These are phyloP conservation scores for Colletotrichum phormii DNA, from an alignment of 2,329 filamentous ascomycete genomes.

Conservation along the genomic window DNA sequence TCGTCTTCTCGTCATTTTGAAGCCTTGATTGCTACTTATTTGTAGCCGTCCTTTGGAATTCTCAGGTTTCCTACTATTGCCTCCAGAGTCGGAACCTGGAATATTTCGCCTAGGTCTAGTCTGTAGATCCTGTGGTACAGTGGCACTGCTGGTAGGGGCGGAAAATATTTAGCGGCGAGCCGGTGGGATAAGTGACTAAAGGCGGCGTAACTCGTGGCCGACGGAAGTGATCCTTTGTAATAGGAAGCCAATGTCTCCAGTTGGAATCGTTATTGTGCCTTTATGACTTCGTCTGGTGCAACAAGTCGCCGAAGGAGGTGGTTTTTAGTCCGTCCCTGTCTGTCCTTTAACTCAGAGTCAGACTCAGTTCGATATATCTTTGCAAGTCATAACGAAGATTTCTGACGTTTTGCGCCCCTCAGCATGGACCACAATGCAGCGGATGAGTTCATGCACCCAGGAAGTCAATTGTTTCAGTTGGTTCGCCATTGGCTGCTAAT, in stretches of 20 bases:
- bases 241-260: background rate
- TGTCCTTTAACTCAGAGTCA: background rate
- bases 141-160: too few species aligned
- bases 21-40: background rate
- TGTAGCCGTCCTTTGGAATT: background rate
- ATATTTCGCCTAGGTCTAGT: background rate
- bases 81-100: background rate
- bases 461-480: constrained; percentile 17
- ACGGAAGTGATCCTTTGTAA: background rate
- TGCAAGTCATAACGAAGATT: background rate
- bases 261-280: background rate
- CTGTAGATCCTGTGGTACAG: background rate
- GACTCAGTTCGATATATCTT: background rate
- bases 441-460: constrained; percentile 1
- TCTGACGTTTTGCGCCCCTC: background rate
- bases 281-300: background rate
- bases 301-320: background rate
- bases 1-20: background rate
- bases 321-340: background rate
- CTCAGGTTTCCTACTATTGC: background rate
- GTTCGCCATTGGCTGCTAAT: background rate
- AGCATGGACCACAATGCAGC: background rate
- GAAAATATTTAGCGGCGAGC: background rate
- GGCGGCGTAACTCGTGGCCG: background rate
- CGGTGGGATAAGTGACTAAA: background rate